These are phyloP conservation scores for Ustilago shanxiensis DNA, from an alignment of 1,284 basidiomycete species.

Conservation along the genomic window DNA sequence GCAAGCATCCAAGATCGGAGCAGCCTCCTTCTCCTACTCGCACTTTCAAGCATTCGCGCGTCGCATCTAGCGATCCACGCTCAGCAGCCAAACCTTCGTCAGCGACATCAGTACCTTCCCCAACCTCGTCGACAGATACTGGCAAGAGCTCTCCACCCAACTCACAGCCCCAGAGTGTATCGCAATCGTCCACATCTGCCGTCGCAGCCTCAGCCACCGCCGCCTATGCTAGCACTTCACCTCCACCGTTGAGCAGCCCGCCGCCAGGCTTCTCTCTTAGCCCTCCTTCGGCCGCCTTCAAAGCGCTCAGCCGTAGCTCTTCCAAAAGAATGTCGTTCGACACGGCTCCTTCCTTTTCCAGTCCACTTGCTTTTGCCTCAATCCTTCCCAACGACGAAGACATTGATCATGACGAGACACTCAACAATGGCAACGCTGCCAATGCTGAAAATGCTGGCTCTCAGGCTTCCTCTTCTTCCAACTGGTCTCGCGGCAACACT, in stretches of 20 bases:
- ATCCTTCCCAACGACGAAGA: constrained; percentile 60
- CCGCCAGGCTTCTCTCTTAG: constrained; percentile 40
- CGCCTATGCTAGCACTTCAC: constrained; percentile 36
- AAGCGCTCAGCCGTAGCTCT: constrained; percentile 36
- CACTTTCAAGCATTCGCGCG: constrained; percentile 34
- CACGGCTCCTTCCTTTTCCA: constrained; percentile 65
- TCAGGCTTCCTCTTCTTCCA: constrained; percentile 4
- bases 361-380: constrained; percentile 65
- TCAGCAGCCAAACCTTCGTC: constrained; percentile 1
- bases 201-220: background rate
- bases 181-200: constrained; percentile 15
- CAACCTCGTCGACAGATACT: constrained; percentile 21
- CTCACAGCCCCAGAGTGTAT: constrained; percentile 14
- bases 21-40: constrained; percentile 42
- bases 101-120: constrained; percentile 9
- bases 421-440: constrained; percentile 25
- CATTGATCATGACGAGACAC: constrained; percentile 31
- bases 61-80: constrained; percentile 19
- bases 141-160: constrained; percentile 20
- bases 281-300: constrained; percentile 40
- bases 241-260: constrained; percentile 26
- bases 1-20: constrained; percentile 42
- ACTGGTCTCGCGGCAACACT: constrained; percentile 1
- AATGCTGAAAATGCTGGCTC: no score
- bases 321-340: constrained; percentile 59